A percentile compares a stretch with the other conserved stretches of the same genome.
These are phyloP conservation scores for Funneliformis mosseae DNA, from an alignment of 192 early-diverging fungal species.

Conservation along the genomic window DNA sequence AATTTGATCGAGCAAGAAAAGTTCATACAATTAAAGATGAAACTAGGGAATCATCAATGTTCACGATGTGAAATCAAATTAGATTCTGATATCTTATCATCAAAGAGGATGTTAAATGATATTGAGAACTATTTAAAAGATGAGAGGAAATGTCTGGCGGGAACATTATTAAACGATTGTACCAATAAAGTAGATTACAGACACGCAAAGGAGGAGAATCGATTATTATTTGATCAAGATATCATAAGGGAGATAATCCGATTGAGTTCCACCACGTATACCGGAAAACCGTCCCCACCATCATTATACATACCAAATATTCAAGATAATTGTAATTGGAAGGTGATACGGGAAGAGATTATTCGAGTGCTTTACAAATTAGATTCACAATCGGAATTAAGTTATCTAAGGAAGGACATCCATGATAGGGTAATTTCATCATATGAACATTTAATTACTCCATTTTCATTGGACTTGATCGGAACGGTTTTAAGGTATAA, in stretches of 20 bases:
- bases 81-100: background rate
- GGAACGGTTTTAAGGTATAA: background rate
- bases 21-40: background rate
- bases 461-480: background rate
- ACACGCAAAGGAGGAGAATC: background rate
- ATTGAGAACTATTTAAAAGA: background rate
- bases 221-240: background rate
- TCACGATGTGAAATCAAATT: background rate
- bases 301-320: background rate
- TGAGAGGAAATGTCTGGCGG: background rate
- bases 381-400: background rate
- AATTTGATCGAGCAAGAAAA: background rate
- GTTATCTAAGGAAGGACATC: background rate
- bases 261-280: background rate
- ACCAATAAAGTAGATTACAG: background rate
- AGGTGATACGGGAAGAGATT: background rate
- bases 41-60: background rate
- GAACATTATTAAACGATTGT: background rate
- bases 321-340: background rate
- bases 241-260: background rate
- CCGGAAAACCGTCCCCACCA: background rate
- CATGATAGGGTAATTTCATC: background rate
- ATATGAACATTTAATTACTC: background rate
- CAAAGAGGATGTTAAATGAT: background rate
- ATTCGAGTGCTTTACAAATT: background rate